phyloP scores from a whole-genome alignment of 768 basidiomycete genomes.

The Artomyces pyxidatus region DNA sequence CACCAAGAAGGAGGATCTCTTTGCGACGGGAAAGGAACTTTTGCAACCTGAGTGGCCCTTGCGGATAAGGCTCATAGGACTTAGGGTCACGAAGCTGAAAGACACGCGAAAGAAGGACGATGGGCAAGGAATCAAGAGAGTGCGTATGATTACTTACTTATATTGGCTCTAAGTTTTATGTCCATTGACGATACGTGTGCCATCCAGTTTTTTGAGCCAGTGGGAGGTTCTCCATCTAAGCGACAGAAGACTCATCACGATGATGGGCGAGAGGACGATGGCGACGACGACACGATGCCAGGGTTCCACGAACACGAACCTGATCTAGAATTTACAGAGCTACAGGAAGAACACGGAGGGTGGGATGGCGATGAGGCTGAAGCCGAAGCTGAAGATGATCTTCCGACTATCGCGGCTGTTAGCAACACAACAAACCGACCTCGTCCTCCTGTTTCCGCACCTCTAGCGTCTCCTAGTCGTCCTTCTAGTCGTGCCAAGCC shows the following conservation, averaged over 20 bases:
- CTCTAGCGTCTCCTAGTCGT: neutral
- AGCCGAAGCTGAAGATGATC: neutral
- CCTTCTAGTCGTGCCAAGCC: too few relatives aligned
- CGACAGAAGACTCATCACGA: slow-evolving; percentile 26
- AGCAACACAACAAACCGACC: slow-evolving; percentile 6
- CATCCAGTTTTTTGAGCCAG: slow-evolving; percentile 50
- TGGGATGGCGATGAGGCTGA: slow-evolving; percentile 1
- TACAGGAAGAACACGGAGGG: neutral
- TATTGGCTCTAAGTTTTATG: too few relatives aligned
- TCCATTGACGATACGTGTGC: neutral
- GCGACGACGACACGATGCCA: slow-evolving; percentile 36
- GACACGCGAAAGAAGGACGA: slow-evolving; percentile 53
- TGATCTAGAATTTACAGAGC: slow-evolving; percentile 22
- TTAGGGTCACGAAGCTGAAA: slow-evolving; percentile 83
- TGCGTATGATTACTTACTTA: slow-evolving; percentile 34
- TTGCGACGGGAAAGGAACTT: slow-evolving; percentile 75
- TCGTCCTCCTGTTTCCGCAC: slow-evolving; percentile 1
- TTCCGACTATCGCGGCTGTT: slow-evolving; percentile 4
- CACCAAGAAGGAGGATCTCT: slow-evolving; percentile 65
- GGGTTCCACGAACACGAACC: slow-evolving; percentile 46
- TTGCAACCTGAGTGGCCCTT: slow-evolving; percentile 75
- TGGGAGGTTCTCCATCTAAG: slow-evolving; percentile 30
- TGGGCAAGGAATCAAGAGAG: slow-evolving; percentile 62
- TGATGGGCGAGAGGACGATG: slow-evolving; percentile 19
- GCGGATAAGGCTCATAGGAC: slow-evolving; percentile 75